Conservation (phyloP, 805 yeast genomes). For the Pichia occidentalis region DNA sequence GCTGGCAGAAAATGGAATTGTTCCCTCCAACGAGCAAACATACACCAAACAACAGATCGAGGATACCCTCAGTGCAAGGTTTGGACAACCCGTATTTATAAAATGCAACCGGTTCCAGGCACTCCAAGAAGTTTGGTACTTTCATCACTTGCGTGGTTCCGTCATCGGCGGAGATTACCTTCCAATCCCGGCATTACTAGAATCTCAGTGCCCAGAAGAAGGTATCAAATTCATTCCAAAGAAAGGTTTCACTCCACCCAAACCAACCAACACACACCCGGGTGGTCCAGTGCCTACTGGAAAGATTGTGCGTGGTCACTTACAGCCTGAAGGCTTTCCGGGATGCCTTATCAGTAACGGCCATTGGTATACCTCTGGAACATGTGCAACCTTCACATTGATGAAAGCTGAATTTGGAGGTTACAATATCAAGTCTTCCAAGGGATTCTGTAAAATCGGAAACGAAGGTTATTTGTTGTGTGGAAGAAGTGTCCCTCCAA, state of each 20-base stretch:
- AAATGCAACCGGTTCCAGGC: slow-evolving; percentile 50
- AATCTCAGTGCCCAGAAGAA: slow-evolving; percentile 57
- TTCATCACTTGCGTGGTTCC: slow-evolving; percentile 68
- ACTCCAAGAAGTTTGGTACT: slow-evolving; percentile 72
- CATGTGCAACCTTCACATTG: slow-evolving; percentile 74
- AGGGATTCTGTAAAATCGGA: slow-evolving; percentile 63
- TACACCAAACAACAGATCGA: slow-evolving; percentile 53
- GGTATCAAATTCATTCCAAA: slow-evolving; percentile 76
- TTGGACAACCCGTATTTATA: slow-evolving; percentile 52
- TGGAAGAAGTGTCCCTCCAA: slow-evolving; percentile 31
- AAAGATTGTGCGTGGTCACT: slow-evolving; percentile 35
- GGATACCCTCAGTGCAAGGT: slow-evolving; percentile 43
- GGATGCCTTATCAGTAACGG: slow-evolving; percentile 88
- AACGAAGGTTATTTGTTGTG: slow-evolving; percentile 26
- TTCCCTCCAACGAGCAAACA: slow-evolving; percentile 52
- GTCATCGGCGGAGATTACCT: slow-evolving; percentile 57
- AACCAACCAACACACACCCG: slow-evolving; percentile 25
- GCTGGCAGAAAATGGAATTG: slow-evolving; percentile 61
- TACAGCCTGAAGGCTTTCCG: slow-evolving; percentile 42
- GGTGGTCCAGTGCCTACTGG: slow-evolving; percentile 28
- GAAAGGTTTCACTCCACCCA: slow-evolving; percentile 24
- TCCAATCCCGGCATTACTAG: slow-evolving; percentile 52
- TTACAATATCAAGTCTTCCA: slow-evolving; percentile 57
- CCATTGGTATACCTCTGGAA: slow-evolving; percentile 72
- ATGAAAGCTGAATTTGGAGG: slow-evolving; percentile 64